phyloP scores from a whole-genome alignment of 352 stramenopile genomes.

The Vaucheria bursata region DNA sequence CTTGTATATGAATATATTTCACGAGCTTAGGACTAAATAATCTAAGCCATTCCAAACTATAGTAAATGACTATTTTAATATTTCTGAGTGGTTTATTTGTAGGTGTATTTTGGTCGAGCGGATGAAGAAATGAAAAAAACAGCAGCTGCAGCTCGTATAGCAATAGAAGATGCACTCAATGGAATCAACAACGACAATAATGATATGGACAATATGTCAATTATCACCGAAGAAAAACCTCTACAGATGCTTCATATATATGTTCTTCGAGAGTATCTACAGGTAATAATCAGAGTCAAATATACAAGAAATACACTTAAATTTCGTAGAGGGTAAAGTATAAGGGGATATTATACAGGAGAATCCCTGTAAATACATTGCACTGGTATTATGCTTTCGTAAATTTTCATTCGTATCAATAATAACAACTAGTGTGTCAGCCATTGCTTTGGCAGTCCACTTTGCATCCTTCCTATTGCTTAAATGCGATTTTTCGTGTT shows the following conservation, averaged over 20 bases:
- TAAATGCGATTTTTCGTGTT: too few relatives aligned
- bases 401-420: too few relatives aligned
- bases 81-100: background rate
- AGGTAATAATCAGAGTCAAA: background rate
- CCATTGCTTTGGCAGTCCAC: background rate
- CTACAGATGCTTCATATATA: conserved; percentile 74
- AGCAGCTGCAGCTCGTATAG: conserved; percentile 51
- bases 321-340: too few relatives aligned
- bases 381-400: background rate
- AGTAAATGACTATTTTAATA: background rate
- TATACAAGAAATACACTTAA: too few relatives aligned
- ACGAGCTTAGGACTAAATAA: too few relatives aligned
- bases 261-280: conserved; percentile 37
- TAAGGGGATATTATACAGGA: too few relatives aligned
- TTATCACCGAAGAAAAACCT: conserved; percentile 72
- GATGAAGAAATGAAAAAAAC: conserved; percentile 55
- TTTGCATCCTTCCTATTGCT: too few relatives aligned
- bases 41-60: background rate
- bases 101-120: conserved; percentile 62
- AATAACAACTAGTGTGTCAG: background rate
- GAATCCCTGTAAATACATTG: too few relatives aligned
- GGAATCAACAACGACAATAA: conserved; percentile 66
- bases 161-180: conserved; percentile 39
- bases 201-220: conserved; percentile 41
- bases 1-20: too few relatives aligned